These are phyloP conservation scores for Cercospora canescens DNA, from an alignment of 2,329 filamentous ascomycete genomes.

Conservation along the genomic window DNA sequence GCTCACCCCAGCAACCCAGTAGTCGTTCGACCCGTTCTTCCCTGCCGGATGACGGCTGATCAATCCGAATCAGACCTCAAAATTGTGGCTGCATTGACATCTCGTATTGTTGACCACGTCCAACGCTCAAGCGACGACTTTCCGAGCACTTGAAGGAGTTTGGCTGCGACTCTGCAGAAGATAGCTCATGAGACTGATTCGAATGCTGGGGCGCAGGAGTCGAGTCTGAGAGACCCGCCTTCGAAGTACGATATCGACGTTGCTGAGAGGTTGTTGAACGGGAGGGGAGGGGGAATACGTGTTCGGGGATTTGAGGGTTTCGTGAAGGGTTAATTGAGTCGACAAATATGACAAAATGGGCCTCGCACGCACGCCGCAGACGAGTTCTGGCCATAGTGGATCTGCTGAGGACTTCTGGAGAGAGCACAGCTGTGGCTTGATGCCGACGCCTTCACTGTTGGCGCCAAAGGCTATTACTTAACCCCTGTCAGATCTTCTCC, in stretches of 20 bases:
- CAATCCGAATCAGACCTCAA: not conserved
- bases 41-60: not conserved
- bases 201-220: not conserved
- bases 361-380: too few relatives aligned
- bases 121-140: not conserved
- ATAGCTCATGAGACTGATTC: not conserved
- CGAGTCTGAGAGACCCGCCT: not conserved
- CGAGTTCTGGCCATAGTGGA: too few relatives aligned
- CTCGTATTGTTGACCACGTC: not conserved
- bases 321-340: too few relatives aligned
- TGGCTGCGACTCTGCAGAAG: not conserved
- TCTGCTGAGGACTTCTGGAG: too few relatives aligned
- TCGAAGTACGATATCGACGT: not conserved
- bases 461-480: too few relatives aligned
- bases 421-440: too few relatives aligned
- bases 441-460: too few relatives aligned
- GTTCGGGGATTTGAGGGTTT: not conserved
- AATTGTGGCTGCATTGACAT: not conserved
- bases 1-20: too few relatives aligned
- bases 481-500: too few relatives aligned
- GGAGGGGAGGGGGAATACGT: not conserved
- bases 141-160: not conserved
- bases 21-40: not conserved
- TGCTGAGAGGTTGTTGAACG: not conserved
- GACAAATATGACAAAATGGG: too few relatives aligned